Conservation (phyloP, 352 stramenopile species). For the Phytopythium sindhum region DNA sequence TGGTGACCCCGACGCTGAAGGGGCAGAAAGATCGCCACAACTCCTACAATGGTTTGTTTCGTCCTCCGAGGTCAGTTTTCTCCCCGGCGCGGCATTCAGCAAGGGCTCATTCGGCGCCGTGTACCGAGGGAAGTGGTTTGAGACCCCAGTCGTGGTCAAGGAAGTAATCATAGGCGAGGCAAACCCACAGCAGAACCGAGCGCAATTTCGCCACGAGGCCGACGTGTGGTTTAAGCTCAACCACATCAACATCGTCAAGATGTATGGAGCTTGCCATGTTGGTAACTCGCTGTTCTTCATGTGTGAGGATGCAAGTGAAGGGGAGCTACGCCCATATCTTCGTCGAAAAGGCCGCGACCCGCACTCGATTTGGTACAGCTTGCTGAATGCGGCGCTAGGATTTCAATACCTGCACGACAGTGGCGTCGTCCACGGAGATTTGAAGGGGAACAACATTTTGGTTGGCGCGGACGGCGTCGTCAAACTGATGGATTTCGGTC, state of each 20-base stretch:
- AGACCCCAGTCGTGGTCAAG: constrained; percentile 22
- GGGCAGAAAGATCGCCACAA: too few species aligned
- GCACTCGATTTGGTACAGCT: neutral
- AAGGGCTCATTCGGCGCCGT: constrained; percentile 19
- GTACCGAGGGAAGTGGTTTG: constrained; percentile 21
- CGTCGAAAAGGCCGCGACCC: neutral
- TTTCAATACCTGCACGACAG: neutral
- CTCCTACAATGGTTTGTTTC: constrained; percentile 22
- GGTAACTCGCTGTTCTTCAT: constrained; percentile 18
- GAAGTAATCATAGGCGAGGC: constrained; percentile 8
- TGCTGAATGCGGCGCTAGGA: neutral
- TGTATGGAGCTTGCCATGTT: constrained; percentile 28
- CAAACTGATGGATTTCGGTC: neutral
- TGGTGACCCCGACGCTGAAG: too few species aligned
- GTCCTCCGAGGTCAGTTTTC: constrained; percentile 23
- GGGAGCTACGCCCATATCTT: neutral
- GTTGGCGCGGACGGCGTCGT: neutral
- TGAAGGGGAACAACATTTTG: neutral
- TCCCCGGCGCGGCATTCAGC: constrained; percentile 14
- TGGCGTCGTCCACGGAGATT: neutral
- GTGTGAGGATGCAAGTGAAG: constrained; percentile 8
- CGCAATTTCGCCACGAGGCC: constrained; percentile 20
- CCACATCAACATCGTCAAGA: constrained; percentile 22
- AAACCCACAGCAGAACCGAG: neutral
- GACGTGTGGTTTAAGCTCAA: constrained; percentile 36